These are phyloP conservation scores for Pseudozyma sp. DNA, from an alignment of 1,284 basidiomycete species.

Conservation along the genomic window DNA sequence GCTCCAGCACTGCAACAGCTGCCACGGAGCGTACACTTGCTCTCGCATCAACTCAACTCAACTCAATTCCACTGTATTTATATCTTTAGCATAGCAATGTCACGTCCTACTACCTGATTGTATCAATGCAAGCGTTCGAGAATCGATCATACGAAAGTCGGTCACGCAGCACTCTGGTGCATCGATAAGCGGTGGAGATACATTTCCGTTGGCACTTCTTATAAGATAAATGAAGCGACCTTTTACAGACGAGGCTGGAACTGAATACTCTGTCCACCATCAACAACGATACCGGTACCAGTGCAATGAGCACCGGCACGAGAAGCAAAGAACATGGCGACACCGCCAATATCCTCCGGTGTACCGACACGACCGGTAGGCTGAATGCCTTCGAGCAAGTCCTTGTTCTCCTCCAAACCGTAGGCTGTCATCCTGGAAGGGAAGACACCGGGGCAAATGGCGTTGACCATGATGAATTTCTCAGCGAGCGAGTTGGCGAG, in stretches of 20 bases:
- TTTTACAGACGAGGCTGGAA: conserved; percentile 51
- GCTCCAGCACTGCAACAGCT: neutral
- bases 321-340: conserved; percentile 79
- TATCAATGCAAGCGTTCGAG: too few relatives aligned
- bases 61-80: conserved; percentile 18
- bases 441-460: conserved; percentile 82
- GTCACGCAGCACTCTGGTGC: too few relatives aligned
- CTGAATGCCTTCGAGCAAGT: conserved; percentile 61
- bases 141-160: too few relatives aligned
- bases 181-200: neutral
- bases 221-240: neutral
- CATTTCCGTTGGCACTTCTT: neutral
- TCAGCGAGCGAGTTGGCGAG: conserved; percentile 79
- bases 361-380: conserved; percentile 74
- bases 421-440: conserved; percentile 88
- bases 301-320: conserved; percentile 80
- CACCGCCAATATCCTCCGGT: conserved; percentile 80
- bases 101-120: neutral
- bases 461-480: conserved; percentile 76
- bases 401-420: conserved; percentile 74
- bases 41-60: neutral
- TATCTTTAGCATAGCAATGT: conserved; percentile 3
- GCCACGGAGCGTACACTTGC: neutral
- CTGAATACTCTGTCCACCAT: conserved; percentile 74
- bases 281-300: conserved; percentile 76